A percentile compares a stretch with the other conserved stretches of the same genome.
Conservation (phyloP, 2,329 filamentous ascomycete genomes). For the Fusarium armeniacum region DNA sequence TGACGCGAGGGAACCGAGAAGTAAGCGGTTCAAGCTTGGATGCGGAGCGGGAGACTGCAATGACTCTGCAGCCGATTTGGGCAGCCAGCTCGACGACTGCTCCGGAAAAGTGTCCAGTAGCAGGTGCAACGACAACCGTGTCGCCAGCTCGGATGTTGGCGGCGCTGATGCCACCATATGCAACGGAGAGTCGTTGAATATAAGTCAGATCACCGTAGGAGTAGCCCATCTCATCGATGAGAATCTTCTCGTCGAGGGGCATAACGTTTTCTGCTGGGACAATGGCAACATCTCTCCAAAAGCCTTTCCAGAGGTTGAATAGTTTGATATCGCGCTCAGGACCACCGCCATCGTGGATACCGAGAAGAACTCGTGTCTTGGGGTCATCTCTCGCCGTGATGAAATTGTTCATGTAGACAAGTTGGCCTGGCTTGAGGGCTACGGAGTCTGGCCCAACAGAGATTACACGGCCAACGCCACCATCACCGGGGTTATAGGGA, state of each 20-base stretch:
- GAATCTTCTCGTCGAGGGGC: constrained; percentile 17
- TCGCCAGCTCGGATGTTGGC: constrained; percentile 22
- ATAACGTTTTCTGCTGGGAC: constrained; percentile 27
- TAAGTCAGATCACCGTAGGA: constrained; percentile 35
- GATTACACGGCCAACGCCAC: constrained; percentile 20
- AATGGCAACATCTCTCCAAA: constrained; percentile 29
- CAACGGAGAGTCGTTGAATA: constrained; percentile 34
- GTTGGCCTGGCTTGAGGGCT: constrained; percentile 23
- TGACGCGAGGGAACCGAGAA: constrained; percentile 5
- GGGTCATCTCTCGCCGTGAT: constrained; percentile 29
- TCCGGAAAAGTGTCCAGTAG: constrained; percentile 40
- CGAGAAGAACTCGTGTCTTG: constrained; percentile 18
- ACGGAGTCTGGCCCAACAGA: constrained; percentile 28
- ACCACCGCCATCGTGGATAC: constrained; percentile 27
- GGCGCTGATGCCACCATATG: constrained; percentile 29
- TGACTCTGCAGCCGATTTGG: constrained; percentile 39
- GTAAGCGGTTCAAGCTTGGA: constrained; percentile 27
- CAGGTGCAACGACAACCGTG: constrained; percentile 34
- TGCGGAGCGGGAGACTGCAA: constrained; percentile 29
- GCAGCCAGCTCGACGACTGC: constrained; percentile 32
- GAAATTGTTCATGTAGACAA: constrained; percentile 37
- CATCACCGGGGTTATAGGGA: constrained; percentile 21
- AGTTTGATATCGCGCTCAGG: constrained; percentile 15
- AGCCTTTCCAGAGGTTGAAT: constrained; percentile 31
- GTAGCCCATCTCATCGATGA: constrained; percentile 30